These are phyloP conservation scores for Scheffersomyces lignicola DNA, from an alignment of 1,139 yeast species.

Conservation along the genomic window DNA sequence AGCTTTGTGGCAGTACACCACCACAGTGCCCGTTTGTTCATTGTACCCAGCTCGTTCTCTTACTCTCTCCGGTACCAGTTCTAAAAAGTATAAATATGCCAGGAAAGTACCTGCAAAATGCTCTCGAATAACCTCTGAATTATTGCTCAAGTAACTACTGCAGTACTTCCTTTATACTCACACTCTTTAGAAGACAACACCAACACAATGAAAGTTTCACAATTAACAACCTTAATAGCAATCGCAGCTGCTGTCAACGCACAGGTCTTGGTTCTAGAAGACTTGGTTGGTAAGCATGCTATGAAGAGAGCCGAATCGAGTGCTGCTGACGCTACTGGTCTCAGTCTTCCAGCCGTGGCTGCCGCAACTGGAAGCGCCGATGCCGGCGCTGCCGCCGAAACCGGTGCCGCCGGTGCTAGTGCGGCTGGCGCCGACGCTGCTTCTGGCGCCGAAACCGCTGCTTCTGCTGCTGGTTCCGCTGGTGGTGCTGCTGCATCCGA, in stretches of 20 bases:
- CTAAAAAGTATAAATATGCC: too few relatives aligned
- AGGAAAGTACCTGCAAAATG: too few relatives aligned
- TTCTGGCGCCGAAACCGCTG: conserved; percentile 8
- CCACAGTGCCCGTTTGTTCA: too few relatives aligned
- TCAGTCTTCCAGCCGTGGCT: conserved; percentile 1
- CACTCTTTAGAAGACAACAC: background rate
- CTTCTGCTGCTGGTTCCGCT: conserved; percentile 3
- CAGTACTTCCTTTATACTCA: too few relatives aligned
- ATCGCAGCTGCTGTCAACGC: conserved; percentile 9
- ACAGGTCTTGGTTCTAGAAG: conserved; percentile 4
- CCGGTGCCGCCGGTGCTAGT: conserved; percentile 5
- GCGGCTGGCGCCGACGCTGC: conserved; percentile 10
- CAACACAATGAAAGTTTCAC: conserved; percentile 8
- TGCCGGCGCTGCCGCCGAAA: conserved; percentile 8
- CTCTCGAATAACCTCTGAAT: too few relatives aligned
- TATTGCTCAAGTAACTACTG: too few relatives aligned
- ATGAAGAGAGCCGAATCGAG: conserved; percentile 2
- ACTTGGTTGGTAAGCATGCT: conserved; percentile 3
- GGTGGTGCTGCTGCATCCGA: conserved; percentile 9
- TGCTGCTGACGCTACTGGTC: conserved; percentile 7
- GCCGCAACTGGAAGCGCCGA: conserved; percentile 8
- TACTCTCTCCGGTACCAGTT: too few relatives aligned
- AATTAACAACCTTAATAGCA: conserved; percentile 7
- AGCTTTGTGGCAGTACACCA: too few relatives aligned
- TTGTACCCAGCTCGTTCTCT: too few relatives aligned